phyloP scores from a whole-genome alignment of 257 asterid species.

The Penstemon newberryi region DNA sequence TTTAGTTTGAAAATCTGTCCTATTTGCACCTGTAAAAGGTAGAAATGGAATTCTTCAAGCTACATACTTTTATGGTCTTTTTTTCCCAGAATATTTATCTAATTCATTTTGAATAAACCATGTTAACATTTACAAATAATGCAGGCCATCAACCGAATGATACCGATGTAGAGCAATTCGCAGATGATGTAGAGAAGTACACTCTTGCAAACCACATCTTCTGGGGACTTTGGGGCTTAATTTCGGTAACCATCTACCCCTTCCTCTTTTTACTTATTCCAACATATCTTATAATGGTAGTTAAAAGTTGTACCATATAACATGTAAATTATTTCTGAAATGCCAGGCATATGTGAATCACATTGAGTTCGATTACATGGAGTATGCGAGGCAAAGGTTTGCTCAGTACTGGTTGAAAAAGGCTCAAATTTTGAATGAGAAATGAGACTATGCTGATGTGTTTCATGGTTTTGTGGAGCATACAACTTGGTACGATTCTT shows the following conservation, averaged over 20 bases:
- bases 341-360: constrained; percentile 72
- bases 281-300: background rate
- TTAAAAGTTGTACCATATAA: background rate
- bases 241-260: constrained; percentile 58
- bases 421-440: constrained; percentile 33
- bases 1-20: no score
- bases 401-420: constrained; percentile 74
- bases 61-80: background rate
- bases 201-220: constrained; percentile 83
- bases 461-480: background rate
- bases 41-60: constrained; percentile 21
- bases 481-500: constrained; percentile 11
- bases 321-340: background rate
- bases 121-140: background rate
- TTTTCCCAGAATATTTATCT: background rate
- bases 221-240: constrained; percentile 98
- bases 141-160: constrained; percentile 58
- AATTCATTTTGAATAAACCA: no score
- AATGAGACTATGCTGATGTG: constrained; percentile 14
- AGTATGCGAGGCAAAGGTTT: constrained; percentile 85
- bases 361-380: constrained; percentile 78
- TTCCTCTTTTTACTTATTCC: background rate
- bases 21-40: constrained; percentile 15
- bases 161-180: constrained; percentile 46
- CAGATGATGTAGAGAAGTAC: constrained; percentile 62